Conservation (phyloP, 345 rosid species). For the Bruguiera gymnorhiza region DNA sequence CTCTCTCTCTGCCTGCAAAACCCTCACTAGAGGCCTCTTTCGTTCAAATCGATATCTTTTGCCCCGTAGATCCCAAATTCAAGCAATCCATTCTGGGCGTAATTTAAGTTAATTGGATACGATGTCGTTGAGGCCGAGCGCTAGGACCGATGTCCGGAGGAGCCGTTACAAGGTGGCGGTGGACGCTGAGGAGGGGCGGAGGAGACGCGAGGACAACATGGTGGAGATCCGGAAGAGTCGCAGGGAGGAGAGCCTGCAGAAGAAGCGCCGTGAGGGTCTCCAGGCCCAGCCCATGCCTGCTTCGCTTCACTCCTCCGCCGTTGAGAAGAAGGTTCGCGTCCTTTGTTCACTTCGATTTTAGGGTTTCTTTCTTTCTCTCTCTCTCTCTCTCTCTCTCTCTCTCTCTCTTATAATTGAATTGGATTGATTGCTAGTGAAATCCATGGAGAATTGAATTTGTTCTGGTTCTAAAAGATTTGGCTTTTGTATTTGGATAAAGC, state of each 20-base stretch:
- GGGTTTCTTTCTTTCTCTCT: not conserved
- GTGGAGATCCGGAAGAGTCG: conserved; percentile 90
- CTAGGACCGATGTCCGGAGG: conserved; percentile 68
- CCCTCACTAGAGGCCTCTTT: not conserved
- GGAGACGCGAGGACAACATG: conserved; percentile 89
- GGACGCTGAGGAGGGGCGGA: conserved; percentile 79
- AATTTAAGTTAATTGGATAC: not conserved
- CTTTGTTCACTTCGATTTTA: not conserved
- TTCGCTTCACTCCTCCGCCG: conserved; percentile 38
- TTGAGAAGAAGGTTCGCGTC: conserved; percentile 60
- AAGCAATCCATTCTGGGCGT: not conserved
- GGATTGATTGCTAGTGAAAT: no score
- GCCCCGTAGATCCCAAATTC: not conserved
- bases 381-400: no score
- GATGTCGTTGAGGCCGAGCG: conserved; percentile 80
- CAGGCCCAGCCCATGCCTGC: conserved; percentile 49
- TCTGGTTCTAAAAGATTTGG: no score
- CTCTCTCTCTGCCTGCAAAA: not conserved
- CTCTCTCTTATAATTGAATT: not conserved
- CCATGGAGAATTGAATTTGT: no score
- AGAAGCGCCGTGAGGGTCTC: conserved; percentile 84
- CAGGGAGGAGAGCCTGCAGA: conserved; percentile 80
- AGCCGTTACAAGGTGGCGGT: conserved; percentile 80
- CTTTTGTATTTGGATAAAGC: no score
- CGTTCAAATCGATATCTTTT: not conserved